Base-by-base conservation (phyloP, 148 eudicot genomes). In the Silene latifolia region DNA sequence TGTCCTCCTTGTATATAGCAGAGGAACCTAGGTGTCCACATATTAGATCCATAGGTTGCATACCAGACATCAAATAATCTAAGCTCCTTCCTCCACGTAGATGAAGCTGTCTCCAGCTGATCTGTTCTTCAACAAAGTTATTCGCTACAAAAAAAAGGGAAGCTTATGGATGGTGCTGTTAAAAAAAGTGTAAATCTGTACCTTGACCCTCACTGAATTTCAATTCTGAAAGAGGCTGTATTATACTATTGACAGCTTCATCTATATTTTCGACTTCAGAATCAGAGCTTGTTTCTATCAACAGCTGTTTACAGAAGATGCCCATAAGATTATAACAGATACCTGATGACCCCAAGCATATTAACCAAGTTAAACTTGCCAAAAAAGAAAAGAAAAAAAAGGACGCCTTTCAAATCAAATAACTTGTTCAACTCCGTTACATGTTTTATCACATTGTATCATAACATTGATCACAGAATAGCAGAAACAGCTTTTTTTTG, bases 1-100 rank as follows among this genome's bases (percentile, higher is more conserved):
- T 92, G 91, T 74, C 99, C 99, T 71, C 98, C 99, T 88, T 90
- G 73, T 67, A 96, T 87, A 74, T 96, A 96, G 78, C 99, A 96
- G 64, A 83, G 85, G 75, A 96, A 87, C 81, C 99, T 90, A 71
- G 90, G 76, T 76, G 71, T 75, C 72, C 78, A 82, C 98, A 96
- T 92, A 76, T 96, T 96, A 62, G 99, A 96, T 76, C 99, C 99
- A 87, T 69, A 96, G 62, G 90, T 5, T 62, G 98, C 98, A 79
- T 96, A 96, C 97, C 97, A 92, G 62, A 96, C 80, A 66, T 96
- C 86, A 76, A 83, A 57, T 75, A 86, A 77, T 29, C 87, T 86
- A 60, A 90, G 90, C 79, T 86, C 82, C 27, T 77, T 69, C 72
- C 99, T 90, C 98, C 99, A 96, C 64, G 83, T 19, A 48, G 86